phyloP scores from a whole-genome alignment of 2,329 filamentous ascomycete genomes.

The Beauveria sp. region DNA sequence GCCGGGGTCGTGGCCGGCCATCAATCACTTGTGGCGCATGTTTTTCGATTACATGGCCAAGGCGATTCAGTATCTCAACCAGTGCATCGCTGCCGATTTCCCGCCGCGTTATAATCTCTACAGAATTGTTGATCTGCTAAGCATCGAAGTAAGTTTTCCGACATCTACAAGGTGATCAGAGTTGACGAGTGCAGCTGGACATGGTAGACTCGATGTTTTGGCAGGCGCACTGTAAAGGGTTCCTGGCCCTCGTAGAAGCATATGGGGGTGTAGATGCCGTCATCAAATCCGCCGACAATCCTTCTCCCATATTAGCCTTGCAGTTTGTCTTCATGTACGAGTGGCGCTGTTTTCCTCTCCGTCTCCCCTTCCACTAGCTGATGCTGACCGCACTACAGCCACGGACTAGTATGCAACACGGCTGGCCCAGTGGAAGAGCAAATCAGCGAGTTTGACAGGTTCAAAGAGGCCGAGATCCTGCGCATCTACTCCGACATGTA shows the following conservation, averaged over 20 bases:
- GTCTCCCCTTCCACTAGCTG: no score
- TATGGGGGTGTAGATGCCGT: slow-evolving; percentile 1
- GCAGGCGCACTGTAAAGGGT: not conserved
- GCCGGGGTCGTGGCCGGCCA: not conserved
- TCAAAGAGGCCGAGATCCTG: not conserved
- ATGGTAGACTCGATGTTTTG: not conserved
- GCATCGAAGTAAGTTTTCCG: not conserved
- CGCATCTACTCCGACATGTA: not conserved
- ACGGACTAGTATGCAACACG: not conserved
- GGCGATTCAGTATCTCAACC: not conserved
- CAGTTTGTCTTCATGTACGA: slow-evolving; percentile 1
- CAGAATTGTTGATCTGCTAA: slow-evolving; percentile 1
- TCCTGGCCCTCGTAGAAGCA: not conserved
- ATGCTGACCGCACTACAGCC: not conserved
- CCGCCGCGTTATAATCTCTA: not conserved
- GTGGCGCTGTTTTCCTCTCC: no score
- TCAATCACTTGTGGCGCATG: not conserved
- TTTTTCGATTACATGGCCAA: not conserved
- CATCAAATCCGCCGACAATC: not conserved
- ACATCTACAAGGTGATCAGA: not conserved
- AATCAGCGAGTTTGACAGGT: not conserved
- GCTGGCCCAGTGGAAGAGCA: not conserved
- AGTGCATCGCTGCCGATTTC: not conserved
- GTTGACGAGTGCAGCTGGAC: not conserved
- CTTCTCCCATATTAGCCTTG: not conserved